Evolutionary conservation across 306 rosid genomes (phyloP), one percentile per base, ranked within the genome.

Genomic region (Citrullus amarus): DNA sequence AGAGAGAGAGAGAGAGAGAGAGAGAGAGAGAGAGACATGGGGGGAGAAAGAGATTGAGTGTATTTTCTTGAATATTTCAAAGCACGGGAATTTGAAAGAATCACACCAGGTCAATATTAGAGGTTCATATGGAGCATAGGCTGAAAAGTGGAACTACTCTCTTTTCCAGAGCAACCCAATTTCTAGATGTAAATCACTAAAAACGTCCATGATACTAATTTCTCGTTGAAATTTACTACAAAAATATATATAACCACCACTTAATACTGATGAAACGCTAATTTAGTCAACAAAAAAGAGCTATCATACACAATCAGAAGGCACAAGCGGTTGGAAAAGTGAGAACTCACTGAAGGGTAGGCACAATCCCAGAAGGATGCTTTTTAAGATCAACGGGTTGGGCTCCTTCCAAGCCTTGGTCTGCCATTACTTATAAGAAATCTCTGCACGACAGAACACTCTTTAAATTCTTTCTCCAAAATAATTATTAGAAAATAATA

Each of bases 341-440:
- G 10, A 34, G 10, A 78, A 92, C 98, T 91, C 92, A 95, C 98
- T 91, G 98, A 6, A 95, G 93, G 79, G 95, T 95, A 46, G 98
- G 98, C 43, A 95, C 92, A 32, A 92, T 95, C 82, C 97, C 97
- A 80, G 97, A 92, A 87, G 97, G 98, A 72, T 95, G 97, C 81
- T 92, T 89, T 86, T 80, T 85, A 61, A 81, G 87, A 89, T 89
- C 98, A 18, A 91, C 91, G 0, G 97, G 96, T 66, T 95, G 97
- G 91, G 88, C 91, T 44, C 91, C 95, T 86, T 92, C 96, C 91
- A 82, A 60, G 79, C 81, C 97, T 81, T 88, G 94, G 72, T 92
- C 98, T n/a, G 97, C 89, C 96, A 91, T 87, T 81, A 88, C 46
- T 74, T 3, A 84, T 78, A 79, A 56, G 50, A 46, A 18, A 62